These are phyloP conservation scores for Dorcoceras hygrometricum DNA, from an alignment of 257 asterid species.

Conservation along the genomic window DNA sequence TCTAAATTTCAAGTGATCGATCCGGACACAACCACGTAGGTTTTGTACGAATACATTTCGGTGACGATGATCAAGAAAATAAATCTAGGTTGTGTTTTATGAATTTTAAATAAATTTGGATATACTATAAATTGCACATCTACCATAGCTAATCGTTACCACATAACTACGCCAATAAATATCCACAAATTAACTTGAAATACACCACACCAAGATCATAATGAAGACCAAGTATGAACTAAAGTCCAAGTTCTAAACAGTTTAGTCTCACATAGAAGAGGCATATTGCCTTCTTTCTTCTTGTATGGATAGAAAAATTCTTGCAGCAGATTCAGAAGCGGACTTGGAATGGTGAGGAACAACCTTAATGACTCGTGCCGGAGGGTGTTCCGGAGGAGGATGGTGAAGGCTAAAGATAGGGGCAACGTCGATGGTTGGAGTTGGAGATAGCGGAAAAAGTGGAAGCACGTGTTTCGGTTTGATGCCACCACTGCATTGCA, in stretches of 20 bases:
- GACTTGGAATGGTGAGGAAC: conserved; percentile 68
- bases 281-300: conserved; percentile 71
- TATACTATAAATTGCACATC: too few relatives aligned
- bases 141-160: too few relatives aligned
- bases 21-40: too few relatives aligned
- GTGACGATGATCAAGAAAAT: too few relatives aligned
- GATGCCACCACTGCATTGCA: conserved; percentile 2
- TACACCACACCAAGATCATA: neutral
- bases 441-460: conserved; percentile 48
- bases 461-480: conserved; percentile 44
- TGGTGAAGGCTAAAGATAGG: conserved; percentile 19
- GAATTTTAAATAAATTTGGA: too few relatives aligned
- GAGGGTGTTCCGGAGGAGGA: conserved; percentile 22
- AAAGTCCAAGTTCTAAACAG: neutral
- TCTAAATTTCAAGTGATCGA: too few relatives aligned
- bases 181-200: neutral
- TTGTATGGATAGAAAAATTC: conserved; percentile 77
- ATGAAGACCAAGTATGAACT: neutral
- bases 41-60: too few relatives aligned
- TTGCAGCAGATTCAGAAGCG: conserved; percentile 82
- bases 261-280: conserved; percentile 6
- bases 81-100: too few relatives aligned
- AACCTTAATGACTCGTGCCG: conserved; percentile 39
- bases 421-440: conserved; percentile 15
- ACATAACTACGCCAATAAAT: neutral